These are phyloP conservation scores for Sporothrix protearum DNA, from an alignment of 2,329 filamentous ascomycete species.

Conservation along the genomic window DNA sequence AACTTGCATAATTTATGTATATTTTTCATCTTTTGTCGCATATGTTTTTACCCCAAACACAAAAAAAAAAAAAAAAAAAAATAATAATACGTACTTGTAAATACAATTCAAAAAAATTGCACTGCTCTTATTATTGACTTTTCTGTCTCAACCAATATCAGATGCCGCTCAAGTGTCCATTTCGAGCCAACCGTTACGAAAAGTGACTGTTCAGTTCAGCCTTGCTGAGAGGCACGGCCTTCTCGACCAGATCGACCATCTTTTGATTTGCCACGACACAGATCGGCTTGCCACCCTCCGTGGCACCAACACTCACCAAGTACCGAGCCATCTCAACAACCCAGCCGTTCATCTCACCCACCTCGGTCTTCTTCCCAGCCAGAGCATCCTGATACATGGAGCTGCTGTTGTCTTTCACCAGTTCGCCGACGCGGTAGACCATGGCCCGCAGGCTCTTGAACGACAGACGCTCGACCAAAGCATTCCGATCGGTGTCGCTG, in stretches of 20 bases:
- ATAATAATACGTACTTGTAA: neutral
- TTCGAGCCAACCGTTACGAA: neutral
- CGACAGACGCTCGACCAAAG: constrained; percentile 42
- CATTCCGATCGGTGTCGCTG: neutral
- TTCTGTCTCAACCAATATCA: neutral
- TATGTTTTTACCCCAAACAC: too few species aligned
- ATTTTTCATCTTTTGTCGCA: too few species aligned
- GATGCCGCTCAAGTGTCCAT: neutral
- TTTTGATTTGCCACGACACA: constrained; percentile 29
- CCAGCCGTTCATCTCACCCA: constrained; percentile 56
- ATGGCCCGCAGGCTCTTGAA: constrained; percentile 41
- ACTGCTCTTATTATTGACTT: neutral
- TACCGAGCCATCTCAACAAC: constrained; percentile 32
- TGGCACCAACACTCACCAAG: constrained; percentile 19
- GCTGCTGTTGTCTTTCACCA: constrained; percentile 53
- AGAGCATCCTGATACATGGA: constrained; percentile 61
- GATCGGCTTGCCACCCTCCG: neutral
- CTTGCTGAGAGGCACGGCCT: constrained; percentile 24
- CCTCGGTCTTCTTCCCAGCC: constrained; percentile 52
- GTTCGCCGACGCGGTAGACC: constrained; percentile 47
- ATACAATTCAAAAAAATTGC: neutral
- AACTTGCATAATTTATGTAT: too few species aligned
- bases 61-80: too few species aligned
- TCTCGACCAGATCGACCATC: constrained; percentile 31
- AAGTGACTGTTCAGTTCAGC: constrained; percentile 27